A percentile compares a stretch with the other conserved stretches of the same genome.
Evolutionary conservation across 2,329 filamentous ascomycete genomes (phyloP).

Genomic region (Penicillium sp.): DNA sequence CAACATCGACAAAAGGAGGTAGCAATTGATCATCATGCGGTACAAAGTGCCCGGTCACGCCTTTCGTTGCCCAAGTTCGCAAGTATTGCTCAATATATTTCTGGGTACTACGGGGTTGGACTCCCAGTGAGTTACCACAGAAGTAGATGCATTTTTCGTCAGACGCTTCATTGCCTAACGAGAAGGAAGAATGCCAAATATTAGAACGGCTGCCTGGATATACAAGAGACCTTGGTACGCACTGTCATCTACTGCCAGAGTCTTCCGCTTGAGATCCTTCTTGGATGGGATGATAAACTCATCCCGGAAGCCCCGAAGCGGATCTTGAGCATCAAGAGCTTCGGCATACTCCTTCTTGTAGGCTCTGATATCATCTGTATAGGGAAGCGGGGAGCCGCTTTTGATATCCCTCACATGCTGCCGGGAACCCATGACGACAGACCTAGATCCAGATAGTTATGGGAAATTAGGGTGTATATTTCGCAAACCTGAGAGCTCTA

Average conservation of each 20-base stretch:
- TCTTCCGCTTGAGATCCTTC: conserved; percentile 64
- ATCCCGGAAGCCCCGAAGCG: conserved; percentile 59
- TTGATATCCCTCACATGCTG: conserved; percentile 29
- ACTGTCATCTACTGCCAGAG: conserved; percentile 43
- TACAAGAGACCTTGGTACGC: conserved; percentile 1
- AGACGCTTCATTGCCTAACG: conserved; percentile 28
- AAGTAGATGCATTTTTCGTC: conserved; percentile 68
- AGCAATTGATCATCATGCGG: conserved; percentile 65
- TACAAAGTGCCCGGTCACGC: conserved; percentile 79
- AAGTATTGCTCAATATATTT: conserved; percentile 69
- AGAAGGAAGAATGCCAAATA: not conserved
- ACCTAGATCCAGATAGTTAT: not conserved
- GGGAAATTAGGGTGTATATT: not conserved
- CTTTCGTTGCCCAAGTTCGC: conserved; percentile 78
- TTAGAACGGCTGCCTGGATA: not conserved
- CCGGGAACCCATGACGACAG: conserved; percentile 27
- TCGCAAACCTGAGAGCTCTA: not conserved
- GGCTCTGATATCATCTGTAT: conserved; percentile 33
- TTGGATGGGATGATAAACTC: conserved; percentile 78
- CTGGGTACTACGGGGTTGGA: conserved; percentile 69
- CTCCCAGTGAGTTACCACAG: conserved; percentile 83
- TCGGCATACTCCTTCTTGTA: conserved; percentile 41
- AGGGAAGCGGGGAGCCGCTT: conserved; percentile 28
- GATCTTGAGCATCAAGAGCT: conserved; percentile 59
- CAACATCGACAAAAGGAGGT: conserved; percentile 72